Percentiles rank a stretch among this genome's conserved stretches.
Evolutionary conservation across 306 rosid species (phyloP).

Genomic region (Comarum palustre): DNA sequence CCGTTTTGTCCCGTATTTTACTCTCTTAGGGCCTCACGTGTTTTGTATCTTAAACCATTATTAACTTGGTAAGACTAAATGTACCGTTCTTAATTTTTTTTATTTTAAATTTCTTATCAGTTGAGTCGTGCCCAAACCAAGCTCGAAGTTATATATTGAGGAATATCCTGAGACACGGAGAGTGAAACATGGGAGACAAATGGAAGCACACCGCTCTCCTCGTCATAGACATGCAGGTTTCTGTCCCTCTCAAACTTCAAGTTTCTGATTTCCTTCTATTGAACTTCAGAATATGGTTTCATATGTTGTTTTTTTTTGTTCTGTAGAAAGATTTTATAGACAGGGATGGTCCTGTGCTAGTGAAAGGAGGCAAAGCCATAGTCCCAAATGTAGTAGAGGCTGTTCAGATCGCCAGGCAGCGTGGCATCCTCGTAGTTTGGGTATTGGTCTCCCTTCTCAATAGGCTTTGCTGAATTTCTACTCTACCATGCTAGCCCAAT

Average conservation of each 20-base stretch:
- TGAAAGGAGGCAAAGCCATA: constrained; percentile 64
- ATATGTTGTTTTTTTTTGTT: constrained; percentile 19
- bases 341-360: constrained; percentile 39
- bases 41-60: no score
- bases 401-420: constrained; percentile 60
- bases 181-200: constrained; percentile 39
- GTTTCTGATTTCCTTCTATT: not conserved
- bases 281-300: constrained; percentile 5
- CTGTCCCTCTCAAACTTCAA: not conserved
- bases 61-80: no score
- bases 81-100: no score
- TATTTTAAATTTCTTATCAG: no score
- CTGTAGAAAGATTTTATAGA: constrained; percentile 68
- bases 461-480: not conserved
- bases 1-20: no score
- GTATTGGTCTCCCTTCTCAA: constrained; percentile 27
- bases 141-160: no score
- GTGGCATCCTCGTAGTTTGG: constrained; percentile 71
- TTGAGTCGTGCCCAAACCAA: no score
- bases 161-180: not conserved
- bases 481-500: not conserved
- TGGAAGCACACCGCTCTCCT: constrained; percentile 60
- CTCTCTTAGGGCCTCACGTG: no score
- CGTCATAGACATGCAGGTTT: constrained; percentile 84
- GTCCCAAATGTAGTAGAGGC: constrained; percentile 68